These are phyloP conservation scores for Xerocomellus intermedius DNA, from an alignment of 768 basidiomycete species.

Conservation along the genomic window DNA sequence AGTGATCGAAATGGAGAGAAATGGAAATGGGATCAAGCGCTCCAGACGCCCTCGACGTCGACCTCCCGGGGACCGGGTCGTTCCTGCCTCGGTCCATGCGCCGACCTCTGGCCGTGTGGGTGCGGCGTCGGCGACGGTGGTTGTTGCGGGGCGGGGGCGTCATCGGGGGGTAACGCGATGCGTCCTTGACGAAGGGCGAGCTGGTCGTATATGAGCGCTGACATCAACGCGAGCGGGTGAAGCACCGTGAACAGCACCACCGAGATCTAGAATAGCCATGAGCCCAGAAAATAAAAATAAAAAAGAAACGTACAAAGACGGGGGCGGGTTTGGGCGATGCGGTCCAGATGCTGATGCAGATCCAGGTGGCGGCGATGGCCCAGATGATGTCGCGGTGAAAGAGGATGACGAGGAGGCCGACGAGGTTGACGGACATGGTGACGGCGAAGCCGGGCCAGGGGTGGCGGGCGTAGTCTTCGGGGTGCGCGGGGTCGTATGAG, in stretches of 20 bases:
- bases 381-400: slow-evolving; percentile 69
- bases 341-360: slow-evolving; percentile 63
- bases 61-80: slow-evolving; percentile 38
- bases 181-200: slow-evolving; percentile 28
- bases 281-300: neutral
- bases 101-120: neutral
- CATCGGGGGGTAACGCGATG: slow-evolving; percentile 46
- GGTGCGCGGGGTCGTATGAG: slow-evolving; percentile 48
- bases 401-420: slow-evolving; percentile 54
- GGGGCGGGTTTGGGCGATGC: slow-evolving; percentile 59
- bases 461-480: slow-evolving; percentile 54
- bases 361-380: slow-evolving; percentile 74
- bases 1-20: slow-evolving; percentile 6
- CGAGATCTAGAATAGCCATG: slow-evolving; percentile 44
- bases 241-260: slow-evolving; percentile 62
- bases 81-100: slow-evolving; percentile 1
- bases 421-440: slow-evolving; percentile 60
- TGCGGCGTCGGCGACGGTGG: neutral
- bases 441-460: slow-evolving; percentile 75
- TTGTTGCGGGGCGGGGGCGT: slow-evolving; percentile 7
- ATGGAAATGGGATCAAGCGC: slow-evolving; percentile 21
- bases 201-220: slow-evolving; percentile 40
- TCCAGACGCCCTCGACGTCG: slow-evolving; percentile 42
- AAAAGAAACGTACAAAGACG: slow-evolving; percentile 52
- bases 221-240: slow-evolving; percentile 60